Base-by-base conservation (phyloP, 2,329 filamentous ascomycete genomes). In the Tricladium varicosporioides region DNA sequence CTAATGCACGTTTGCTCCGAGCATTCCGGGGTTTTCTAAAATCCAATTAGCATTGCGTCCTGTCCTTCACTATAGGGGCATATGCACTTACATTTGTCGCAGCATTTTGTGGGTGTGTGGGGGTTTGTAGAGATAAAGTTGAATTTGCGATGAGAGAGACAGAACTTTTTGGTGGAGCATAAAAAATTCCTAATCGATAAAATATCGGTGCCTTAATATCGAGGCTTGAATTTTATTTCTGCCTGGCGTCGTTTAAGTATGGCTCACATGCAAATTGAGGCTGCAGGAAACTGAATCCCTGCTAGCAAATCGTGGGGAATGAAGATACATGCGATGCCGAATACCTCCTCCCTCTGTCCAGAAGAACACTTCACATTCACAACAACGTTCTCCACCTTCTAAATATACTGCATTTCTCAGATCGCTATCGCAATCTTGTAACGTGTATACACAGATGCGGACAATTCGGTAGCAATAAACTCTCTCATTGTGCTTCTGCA, bases 1-100 rank as follows among this genome's bases (percentile, higher is more conserved):
- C 94, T 71, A 97, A 86, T 63, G 91, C 92, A 67, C 94, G 88
- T 81, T 96, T 96, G 57, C 92, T 94, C 79, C 94, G 92, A 67
- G 93, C 92, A 75, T 86, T 90, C 68, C 86, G 86, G 58, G 87
- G 83, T 77, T 87, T 87, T 62, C 83, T 86, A 32, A 15, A 44
- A 11, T 36, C 36, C 7, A 18, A 33, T 61, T 54, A 59, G 53
- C 36, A 27, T 27, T 27, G 22, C 4, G 7, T 4, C 3, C 3
- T 27, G 7, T 27, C 22, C 22, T 27, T 27, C 7, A 27, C 3
- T 27, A 27, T 27, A 7, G 22, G 22, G 7, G 7, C 3, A 27
- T 27, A 27, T 27, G 22, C 14, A 42, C 58, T 51, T 64, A 71
- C 70, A 72, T 70, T 67, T 71, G 69, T 47, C 67, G 63, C 59